phyloP scores from a whole-genome alignment of 306 rosid genomes.

The Dalbergia oliveri region DNA sequence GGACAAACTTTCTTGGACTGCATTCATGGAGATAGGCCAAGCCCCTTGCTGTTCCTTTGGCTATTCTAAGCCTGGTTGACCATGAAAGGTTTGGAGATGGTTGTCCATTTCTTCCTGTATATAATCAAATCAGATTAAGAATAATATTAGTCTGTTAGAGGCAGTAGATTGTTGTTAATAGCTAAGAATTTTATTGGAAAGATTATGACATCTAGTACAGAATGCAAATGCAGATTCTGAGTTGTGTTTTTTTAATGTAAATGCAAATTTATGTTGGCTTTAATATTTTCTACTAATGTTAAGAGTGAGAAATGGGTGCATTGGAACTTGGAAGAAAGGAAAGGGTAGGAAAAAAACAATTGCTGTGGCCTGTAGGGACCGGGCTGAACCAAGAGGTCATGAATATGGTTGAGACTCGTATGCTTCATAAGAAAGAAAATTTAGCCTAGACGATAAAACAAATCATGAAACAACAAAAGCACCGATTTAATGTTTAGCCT shows the following conservation, averaged over 20 bases:
- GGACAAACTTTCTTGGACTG: slow-evolving; percentile 95
- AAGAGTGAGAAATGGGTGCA: slow-evolving; percentile 27
- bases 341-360: slow-evolving; percentile 7
- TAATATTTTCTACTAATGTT: slow-evolving; percentile 13
- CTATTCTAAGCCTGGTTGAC: slow-evolving; percentile 79
- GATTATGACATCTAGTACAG: slow-evolving; percentile 7
- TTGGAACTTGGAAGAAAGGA: slow-evolving; percentile 47
- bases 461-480: slow-evolving; percentile 22
- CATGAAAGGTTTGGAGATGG: slow-evolving; percentile 75
- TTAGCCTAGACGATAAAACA: not conserved
- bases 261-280: slow-evolving; percentile 9
- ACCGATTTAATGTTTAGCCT: not conserved
- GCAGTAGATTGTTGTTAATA: not conserved
- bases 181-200: not conserved
- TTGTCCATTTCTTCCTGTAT: slow-evolving; percentile 81
- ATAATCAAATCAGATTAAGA: slow-evolving; percentile 7
- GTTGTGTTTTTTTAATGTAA: not conserved
- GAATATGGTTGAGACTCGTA: slow-evolving; percentile 16
- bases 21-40: slow-evolving; percentile 94
- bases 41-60: slow-evolving; percentile 88
- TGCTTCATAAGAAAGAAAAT: slow-evolving; percentile 42
- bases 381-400: not conserved
- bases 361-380: slow-evolving; percentile 13
- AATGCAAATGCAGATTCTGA: slow-evolving; percentile 12
- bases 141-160: slow-evolving; percentile 11